Evolutionary conservation across 805 yeast species (phyloP).

Genomic region (Priceomyces castillae): DNA sequence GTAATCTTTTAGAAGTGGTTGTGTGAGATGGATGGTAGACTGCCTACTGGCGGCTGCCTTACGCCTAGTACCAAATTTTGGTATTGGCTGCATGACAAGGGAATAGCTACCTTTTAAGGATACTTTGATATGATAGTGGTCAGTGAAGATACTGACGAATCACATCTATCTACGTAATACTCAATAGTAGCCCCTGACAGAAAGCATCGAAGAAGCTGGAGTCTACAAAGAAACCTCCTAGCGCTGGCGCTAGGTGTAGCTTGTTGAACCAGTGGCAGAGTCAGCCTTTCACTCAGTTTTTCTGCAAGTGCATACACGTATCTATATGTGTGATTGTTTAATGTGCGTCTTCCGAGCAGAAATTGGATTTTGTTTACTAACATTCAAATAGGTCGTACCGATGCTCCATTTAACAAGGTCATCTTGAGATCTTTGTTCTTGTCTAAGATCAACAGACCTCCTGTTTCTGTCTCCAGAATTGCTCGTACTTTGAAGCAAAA

Average conservation of each 20-base stretch:
- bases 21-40: conserved; percentile 1
- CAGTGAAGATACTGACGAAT: conserved; percentile 13
- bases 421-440: conserved; percentile 91
- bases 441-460: conserved; percentile 99
- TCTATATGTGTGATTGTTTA: conserved; percentile 7
- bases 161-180: background rate
- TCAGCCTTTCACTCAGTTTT: conserved; percentile 6
- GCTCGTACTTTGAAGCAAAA: conserved; percentile 75
- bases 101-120: background rate
- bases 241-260: background rate
- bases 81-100: background rate
- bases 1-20: background rate
- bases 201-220: background rate
- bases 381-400: conserved; percentile 81
- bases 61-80: background rate
- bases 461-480: conserved; percentile 93
- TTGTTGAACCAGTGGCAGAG: conserved; percentile 1
- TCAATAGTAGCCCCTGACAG: background rate
- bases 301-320: conserved; percentile 37
- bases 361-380: conserved; percentile 28
- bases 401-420: conserved; percentile 98
- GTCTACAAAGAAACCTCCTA: conserved; percentile 6
- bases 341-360: conserved; percentile 49
- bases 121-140: conserved; percentile 3
- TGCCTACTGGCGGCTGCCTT: background rate